Evolutionary conservation across 495 filamentous ascomycete species (phyloP), one percentile per base, ranked within the genome.

Genomic region (Tetracladium marchalianum): DNA sequence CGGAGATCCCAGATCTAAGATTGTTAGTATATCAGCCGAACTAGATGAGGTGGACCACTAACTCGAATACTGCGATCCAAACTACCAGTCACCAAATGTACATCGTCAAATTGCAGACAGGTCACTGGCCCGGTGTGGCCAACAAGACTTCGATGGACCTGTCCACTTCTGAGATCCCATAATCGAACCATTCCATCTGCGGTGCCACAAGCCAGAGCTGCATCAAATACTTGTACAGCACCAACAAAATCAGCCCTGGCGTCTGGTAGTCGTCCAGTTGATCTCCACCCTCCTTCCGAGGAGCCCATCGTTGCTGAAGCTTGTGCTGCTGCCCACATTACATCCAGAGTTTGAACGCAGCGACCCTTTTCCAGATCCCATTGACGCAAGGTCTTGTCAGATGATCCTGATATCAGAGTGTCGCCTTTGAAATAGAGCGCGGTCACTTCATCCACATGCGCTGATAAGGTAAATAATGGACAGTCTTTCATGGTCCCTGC

Each of bases 301-400:
- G 71, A 66, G 9, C 68, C 66, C 41, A 80, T 70, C 8, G 73
- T 73, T 27, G 86, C 78, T 8, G 82, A 85, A 19, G 87, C 88
- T 62, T 97, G 93, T 2, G 92, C 89, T 1, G 92, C 87, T 4
- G 92, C 92, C 92, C 92, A 99, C 53, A 99, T 80, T n/a, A 99
- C 90, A 64, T 99, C 92, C 22, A 99, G 70, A 1, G 92, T 99
- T 65, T 99, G 92, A 27, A 97, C 87, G 63, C 92, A 97, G 41
- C 93, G 83, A 7, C 92, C 92, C 58, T 87, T 95, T 50, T 85
- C 83, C 31, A 99, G 68, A 73, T 99, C 92, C 92, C 92, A 99
- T 65, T 99, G 92, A 38, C 92, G 78, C 35, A 98, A 66, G 2
- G 92, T 98, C 71, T 98, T 98, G 64, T 98, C 92, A 6, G 93